These are phyloP conservation scores for Geranium brycei DNA, from an alignment of 345 rosid genomes.

Conservation along the genomic window DNA sequence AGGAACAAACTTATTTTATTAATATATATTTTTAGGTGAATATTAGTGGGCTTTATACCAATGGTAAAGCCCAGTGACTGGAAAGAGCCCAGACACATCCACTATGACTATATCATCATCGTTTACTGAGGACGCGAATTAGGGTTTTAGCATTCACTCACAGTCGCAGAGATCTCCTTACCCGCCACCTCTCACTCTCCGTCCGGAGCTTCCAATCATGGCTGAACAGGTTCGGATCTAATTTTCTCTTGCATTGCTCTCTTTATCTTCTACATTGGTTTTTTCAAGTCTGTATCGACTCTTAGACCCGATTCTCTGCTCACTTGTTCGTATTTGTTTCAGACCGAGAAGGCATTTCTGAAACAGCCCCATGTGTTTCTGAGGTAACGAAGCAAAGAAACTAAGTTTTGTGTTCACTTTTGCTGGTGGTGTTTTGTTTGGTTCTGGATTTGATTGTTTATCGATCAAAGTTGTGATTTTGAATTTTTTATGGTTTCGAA, in stretches of 20 bases:
- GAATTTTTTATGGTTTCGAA: background rate
- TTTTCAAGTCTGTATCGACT: too few species aligned
- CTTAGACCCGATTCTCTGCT: background rate
- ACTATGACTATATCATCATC: too few species aligned
- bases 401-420: background rate
- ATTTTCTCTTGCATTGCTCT: too few species aligned
- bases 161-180: background rate
- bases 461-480: background rate
- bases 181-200: background rate
- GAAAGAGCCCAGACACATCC: too few species aligned
- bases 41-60: too few species aligned
- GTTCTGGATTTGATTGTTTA: too few species aligned
- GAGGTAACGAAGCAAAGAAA: conserved; percentile 18
- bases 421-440: background rate
- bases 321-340: background rate
- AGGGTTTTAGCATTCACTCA: conserved; percentile 9
- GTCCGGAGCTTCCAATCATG: conserved; percentile 9
- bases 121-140: background rate
- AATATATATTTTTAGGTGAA: too few species aligned
- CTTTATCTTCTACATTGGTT: too few species aligned
- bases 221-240: conserved; percentile 21
- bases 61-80: too few species aligned
- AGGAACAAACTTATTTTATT: too few species aligned
- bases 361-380: conserved; percentile 79
- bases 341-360: conserved; percentile 77